Base-by-base conservation (phyloP, 305 asterid species). In the Fraxinus nigra region DNA sequence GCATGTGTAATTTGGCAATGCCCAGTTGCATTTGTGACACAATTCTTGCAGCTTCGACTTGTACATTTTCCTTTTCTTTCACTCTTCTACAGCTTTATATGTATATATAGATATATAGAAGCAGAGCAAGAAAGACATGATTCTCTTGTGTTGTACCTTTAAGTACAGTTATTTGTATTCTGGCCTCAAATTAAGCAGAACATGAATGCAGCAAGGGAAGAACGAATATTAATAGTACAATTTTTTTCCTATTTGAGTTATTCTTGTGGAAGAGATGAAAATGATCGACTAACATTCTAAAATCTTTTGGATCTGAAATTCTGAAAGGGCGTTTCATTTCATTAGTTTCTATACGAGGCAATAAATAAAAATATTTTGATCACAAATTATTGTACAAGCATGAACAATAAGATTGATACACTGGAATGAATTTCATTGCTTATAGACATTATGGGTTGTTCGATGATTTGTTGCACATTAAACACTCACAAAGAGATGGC, bases 31-130 rank as follows among this genome's bases (percentile, higher is more conserved):
- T 78, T 75, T 78, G 43, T 90, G 91, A 51, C 93, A 87, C 80
- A 90, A 70, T 33, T 89, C 88, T 74, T 91, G 92, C 79, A 91
- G 85, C 88, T 87, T 89, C 13, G 90, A 85, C 88, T 88, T 91
- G 82, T 81, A 87, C 92, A 90, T 91, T n/a, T 33, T 24, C 63
- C 72, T 28, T 54, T 54, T 54, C 65, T 54, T 54, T 54, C 65
- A 54, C 65, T 54, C 26, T 54, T 54, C 26, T 54, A 54, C 6
- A 54, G 65, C 24, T 54, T 54, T 54, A 20, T n/a, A 54, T 54
- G 65, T n/a, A n/a, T 6, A 54, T 54, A 54, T n/a, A 59, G 37
- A 54, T 20, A 38, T 28, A 28, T 33, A 56, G 22, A 40, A 28
- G 46, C n/a, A 34, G 48, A 72, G 70, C 7, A 56, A 77, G 34